Evolutionary conservation across 1,139 yeast species (phyloP).

Genomic region (Arxiozyma slooffiae): DNA sequence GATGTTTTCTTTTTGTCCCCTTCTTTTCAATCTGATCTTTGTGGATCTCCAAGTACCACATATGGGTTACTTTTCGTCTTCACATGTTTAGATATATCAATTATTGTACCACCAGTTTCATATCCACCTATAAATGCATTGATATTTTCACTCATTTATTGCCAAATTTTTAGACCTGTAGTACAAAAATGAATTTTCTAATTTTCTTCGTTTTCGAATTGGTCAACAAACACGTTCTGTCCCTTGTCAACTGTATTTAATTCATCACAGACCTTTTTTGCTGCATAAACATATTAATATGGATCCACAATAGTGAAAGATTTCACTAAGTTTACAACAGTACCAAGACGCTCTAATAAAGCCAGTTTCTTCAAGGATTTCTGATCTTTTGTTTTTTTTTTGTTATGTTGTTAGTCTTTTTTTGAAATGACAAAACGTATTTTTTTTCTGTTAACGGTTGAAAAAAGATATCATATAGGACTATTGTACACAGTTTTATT

Average conservation of each 20-base stretch:
- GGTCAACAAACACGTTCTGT: slow-evolving; percentile 82
- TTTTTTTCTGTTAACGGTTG: too few relatives aligned
- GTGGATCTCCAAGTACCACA: slow-evolving; percentile 82
- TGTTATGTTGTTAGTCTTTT: not conserved
- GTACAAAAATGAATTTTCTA: slow-evolving; percentile 76
- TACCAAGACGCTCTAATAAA: slow-evolving; percentile 66
- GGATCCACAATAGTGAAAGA: slow-evolving; percentile 96
- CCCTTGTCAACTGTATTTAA: slow-evolving; percentile 37
- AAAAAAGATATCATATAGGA: too few relatives aligned
- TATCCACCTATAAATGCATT: slow-evolving; percentile 73
- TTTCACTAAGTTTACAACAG: slow-evolving; percentile 74
- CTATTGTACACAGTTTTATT: too few relatives aligned
- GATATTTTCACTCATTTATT: slow-evolving; percentile 52
- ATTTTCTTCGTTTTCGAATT: slow-evolving; percentile 84
- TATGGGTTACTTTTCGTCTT: slow-evolving; percentile 40
- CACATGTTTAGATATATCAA: slow-evolving; percentile 67
- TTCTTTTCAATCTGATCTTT: slow-evolving; percentile 92
- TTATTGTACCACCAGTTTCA: slow-evolving; percentile 49
- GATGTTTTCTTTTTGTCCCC: slow-evolving; percentile 90
- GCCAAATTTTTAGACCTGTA: slow-evolving; percentile 85
- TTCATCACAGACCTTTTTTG: slow-evolving; percentile 53
- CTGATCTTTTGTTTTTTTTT: slow-evolving; percentile 42
- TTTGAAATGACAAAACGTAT: not conserved
- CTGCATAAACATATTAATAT: slow-evolving; percentile 83
- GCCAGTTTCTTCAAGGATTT: slow-evolving; percentile 76